phyloP scores from a whole-genome alignment of 768 basidiomycete species.

The Cystofilobasidium bisporidii region DNA sequence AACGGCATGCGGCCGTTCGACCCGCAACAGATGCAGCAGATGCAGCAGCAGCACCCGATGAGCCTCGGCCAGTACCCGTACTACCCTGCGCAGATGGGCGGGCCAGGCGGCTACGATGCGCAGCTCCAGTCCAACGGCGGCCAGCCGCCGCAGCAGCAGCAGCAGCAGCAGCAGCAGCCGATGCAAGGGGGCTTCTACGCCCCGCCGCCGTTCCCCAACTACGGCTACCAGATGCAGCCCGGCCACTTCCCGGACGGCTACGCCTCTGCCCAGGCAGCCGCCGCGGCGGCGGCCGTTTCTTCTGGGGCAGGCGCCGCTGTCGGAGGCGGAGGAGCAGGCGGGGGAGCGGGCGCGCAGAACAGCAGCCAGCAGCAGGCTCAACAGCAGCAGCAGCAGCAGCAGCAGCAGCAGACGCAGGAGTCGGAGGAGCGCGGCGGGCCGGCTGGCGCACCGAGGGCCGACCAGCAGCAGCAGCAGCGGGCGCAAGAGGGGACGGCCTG shows the following conservation, averaged over 20 bases:
- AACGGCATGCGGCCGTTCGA: not conserved
- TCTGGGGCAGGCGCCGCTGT: no score
- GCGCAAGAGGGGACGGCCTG: no score
- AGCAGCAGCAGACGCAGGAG: not conserved
- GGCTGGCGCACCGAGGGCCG: no score
- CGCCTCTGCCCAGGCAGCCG: not conserved
- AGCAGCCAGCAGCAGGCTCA: no score
- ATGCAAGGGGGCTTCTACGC: not conserved
- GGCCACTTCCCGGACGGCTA: not conserved
- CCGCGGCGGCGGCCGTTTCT: not conserved
- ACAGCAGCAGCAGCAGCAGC: no score
- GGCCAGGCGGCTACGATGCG: not conserved
- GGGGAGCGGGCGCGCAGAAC: no score
- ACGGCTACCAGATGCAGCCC: slow-evolving; percentile 1
- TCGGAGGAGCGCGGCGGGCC: no score
- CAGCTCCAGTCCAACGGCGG: not conserved
- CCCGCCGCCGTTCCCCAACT: not conserved
- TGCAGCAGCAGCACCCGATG: not conserved
- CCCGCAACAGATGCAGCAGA: not conserved
- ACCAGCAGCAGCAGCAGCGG: no score
- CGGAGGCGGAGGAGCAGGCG: no score
- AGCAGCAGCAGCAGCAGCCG: not conserved
- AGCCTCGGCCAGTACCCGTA: not conserved
- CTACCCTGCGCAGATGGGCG: not conserved
- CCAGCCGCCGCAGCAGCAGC: not conserved